These are phyloP conservation scores for Saitozyma podzolica DNA, from an alignment of 768 basidiomycete species.

Conservation along the genomic window DNA sequence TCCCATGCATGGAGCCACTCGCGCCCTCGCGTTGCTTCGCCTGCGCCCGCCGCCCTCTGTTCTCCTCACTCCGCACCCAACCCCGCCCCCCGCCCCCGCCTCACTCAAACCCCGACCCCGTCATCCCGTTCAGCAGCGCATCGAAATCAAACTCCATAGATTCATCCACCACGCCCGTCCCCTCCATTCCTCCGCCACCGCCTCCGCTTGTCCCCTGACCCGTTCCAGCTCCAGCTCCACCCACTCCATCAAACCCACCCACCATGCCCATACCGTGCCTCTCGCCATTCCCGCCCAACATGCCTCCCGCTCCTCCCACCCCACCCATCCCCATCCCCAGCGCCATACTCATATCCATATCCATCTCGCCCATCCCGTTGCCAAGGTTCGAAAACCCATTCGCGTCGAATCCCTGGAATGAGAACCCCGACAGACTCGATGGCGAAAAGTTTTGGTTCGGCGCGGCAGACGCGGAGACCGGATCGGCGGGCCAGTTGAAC, in stretches of 20 bases:
- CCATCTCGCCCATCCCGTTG: conserved; percentile 38
- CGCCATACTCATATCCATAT: conserved; percentile 46
- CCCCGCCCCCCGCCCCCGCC: conserved; percentile 4
- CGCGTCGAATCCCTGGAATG: too few relatives aligned
- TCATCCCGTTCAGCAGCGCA: conserved; percentile 23
- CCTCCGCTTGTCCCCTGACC: not conserved
- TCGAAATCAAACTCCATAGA: conserved; percentile 25
- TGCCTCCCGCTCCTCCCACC: not conserved
- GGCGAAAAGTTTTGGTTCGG: too few relatives aligned
- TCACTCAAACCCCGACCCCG: conserved; percentile 3
- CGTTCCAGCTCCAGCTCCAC: conserved; percentile 3
- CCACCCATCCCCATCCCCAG: conserved; percentile 20
- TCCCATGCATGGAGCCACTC: not conserved
- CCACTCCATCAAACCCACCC: not conserved
- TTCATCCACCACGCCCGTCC: conserved; percentile 15
- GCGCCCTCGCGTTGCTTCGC: not conserved
- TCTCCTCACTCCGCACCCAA: not conserved
- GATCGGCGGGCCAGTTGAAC: too few relatives aligned
- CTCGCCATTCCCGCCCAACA: conserved; percentile 1
- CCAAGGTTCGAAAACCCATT: too few relatives aligned
- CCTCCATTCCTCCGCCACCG: conserved; percentile 2
- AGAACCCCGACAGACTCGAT: too few relatives aligned
- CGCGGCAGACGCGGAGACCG: too few relatives aligned
- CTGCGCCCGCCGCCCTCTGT: not conserved
- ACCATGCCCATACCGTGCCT: conserved; percentile 1